Percentiles rank a stretch among this genome's conserved stretches.
These are phyloP conservation scores for Diaporthe sp. DNA, from an alignment of 2,329 filamentous ascomycete species.

Conservation along the genomic window DNA sequence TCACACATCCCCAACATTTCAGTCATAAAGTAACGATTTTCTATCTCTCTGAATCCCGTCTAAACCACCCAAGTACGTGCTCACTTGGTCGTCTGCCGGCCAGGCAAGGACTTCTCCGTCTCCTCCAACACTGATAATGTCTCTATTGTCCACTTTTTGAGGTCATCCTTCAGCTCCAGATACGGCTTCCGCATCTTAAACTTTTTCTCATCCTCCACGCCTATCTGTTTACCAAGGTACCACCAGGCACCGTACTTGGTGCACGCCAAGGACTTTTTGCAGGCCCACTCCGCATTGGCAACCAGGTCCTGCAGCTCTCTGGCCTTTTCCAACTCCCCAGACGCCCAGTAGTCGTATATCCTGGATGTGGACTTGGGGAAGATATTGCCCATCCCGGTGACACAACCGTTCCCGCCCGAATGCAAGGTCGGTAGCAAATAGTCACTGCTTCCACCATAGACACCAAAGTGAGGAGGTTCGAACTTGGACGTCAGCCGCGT, in stretches of 20 bases:
- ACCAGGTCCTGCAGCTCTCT: constrained; percentile 56
- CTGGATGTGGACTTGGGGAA: constrained; percentile 58
- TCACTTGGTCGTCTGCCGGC: neutral
- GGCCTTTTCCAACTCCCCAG: constrained; percentile 54
- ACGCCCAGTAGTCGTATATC: constrained; percentile 57
- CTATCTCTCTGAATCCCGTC: neutral
- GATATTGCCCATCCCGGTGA: constrained; percentile 61
- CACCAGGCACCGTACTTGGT: constrained; percentile 59
- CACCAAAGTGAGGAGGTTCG: constrained; percentile 55
- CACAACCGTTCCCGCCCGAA: constrained; percentile 57
- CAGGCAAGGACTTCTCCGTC: constrained; percentile 46
- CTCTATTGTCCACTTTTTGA: constrained; percentile 58
- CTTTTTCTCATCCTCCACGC: constrained; percentile 50
- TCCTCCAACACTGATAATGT: constrained; percentile 55
- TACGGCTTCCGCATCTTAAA: constrained; percentile 61
- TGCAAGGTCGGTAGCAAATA: constrained; percentile 57
- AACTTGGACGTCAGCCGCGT: constrained; percentile 52
- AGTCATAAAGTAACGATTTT: neutral
- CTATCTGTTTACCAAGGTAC: constrained; percentile 55
- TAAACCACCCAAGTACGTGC: neutral
- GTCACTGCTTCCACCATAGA: constrained; percentile 60
- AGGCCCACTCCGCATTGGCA: constrained; percentile 63
- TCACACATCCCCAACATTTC: neutral
- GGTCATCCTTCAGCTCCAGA: constrained; percentile 51
- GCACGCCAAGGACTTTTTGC: constrained; percentile 62